phyloP scores from a whole-genome alignment of 73 alveolate genomes.

The Blepharisma stoltei region DNA sequence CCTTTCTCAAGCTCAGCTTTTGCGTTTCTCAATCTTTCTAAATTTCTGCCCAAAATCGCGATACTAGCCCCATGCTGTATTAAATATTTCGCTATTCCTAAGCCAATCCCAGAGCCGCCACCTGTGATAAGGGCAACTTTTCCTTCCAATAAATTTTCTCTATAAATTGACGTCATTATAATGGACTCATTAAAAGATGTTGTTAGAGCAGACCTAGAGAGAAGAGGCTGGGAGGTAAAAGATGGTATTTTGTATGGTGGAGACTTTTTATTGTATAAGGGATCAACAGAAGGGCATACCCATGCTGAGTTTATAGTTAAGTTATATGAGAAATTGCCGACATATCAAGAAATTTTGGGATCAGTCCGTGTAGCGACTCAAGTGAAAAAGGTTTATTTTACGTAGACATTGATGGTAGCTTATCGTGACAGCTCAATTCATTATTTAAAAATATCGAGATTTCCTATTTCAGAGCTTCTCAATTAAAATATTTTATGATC shows the following conservation, averaged over 20 bases:
- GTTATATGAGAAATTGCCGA: background rate
- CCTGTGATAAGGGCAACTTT: constrained; percentile 80
- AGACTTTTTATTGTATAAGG: background rate
- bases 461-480: no score
- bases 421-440: no score
- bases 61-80: constrained; percentile 71
- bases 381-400: background rate
- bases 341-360: background rate
- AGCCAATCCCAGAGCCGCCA: constrained; percentile 86
- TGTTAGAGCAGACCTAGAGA: no score
- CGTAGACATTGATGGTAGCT: background rate
- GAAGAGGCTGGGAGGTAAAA: background rate
- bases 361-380: background rate
- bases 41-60: constrained; percentile 73
- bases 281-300: background rate
- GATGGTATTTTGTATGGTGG: background rate
- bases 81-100: constrained; percentile 67
- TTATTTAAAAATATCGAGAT: no score
- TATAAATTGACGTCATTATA: constrained; percentile 46
- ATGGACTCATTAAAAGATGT: background rate
- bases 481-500: no score
- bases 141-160: constrained; percentile 58
- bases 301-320: background rate
- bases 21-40: constrained; percentile 59
- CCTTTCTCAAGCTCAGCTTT: constrained; percentile 54